Evolutionary conservation across 108 stramenopile genomes (phyloP).

Genomic region (Nannochloropsis gaditana): DNA sequence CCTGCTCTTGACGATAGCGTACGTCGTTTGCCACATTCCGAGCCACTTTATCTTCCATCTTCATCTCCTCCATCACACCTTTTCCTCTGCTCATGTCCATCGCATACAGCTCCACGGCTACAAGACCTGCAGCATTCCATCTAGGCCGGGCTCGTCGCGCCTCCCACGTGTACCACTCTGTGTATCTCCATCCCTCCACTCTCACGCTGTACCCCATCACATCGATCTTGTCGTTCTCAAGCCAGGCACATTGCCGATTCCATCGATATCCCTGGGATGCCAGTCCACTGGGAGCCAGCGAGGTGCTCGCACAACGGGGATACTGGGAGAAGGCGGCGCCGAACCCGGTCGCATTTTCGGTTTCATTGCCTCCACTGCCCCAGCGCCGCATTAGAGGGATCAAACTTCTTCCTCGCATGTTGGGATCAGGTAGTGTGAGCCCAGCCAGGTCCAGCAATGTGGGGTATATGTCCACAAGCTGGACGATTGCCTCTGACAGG

Average conservation of each 20-base stretch:
- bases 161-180: not conserved
- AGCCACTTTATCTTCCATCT: not conserved
- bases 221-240: not conserved
- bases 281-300: not conserved
- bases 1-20: not conserved
- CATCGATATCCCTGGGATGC: not conserved
- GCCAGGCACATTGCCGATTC: not conserved
- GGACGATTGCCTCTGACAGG: not conserved
- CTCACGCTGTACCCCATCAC: not conserved
- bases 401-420: slow-evolving; percentile 15
- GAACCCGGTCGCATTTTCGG: not conserved
- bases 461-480: not conserved
- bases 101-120: slow-evolving; percentile 12
- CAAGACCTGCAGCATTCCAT: not conserved
- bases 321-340: not conserved
- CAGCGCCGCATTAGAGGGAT: not conserved
- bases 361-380: not conserved
- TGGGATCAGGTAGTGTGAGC: not conserved
- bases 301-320: not conserved
- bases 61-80: not conserved
- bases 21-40: not conserved
- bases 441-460: not conserved
- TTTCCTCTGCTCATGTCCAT: not conserved
- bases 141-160: not conserved
- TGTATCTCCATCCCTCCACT: not conserved